phyloP scores from a whole-genome alignment of 106 monocot species.

The Allium cepa region DNA sequence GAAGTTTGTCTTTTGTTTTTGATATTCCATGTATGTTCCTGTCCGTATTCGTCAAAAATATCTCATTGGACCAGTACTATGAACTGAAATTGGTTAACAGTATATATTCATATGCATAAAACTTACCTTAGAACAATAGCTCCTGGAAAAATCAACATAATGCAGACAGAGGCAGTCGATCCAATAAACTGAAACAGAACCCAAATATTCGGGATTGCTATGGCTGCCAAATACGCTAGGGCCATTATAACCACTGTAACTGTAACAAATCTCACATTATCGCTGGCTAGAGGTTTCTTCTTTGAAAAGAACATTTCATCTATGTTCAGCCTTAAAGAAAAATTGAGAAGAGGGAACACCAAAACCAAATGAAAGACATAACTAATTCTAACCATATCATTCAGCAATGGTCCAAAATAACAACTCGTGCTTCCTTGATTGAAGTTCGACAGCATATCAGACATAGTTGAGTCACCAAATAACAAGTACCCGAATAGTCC shows the following conservation, averaged over 20 bases:
- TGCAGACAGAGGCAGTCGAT: conserved; percentile 71
- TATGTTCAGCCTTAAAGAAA: conserved; percentile 73
- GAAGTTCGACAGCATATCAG: conserved; percentile 82
- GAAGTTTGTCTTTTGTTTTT: conserved; percentile 36
- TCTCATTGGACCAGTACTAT: not conserved
- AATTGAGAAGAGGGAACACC: conserved; percentile 75
- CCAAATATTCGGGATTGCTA: conserved; percentile 86
- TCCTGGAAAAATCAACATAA: conserved; percentile 82
- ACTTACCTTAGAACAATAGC: conserved; percentile 74
- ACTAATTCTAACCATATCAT: conserved; percentile 71
- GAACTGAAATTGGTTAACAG: not conserved
- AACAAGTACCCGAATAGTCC: conserved; percentile 80
- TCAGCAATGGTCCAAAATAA: conserved; percentile 28
- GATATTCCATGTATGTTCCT: conserved; percentile 78
- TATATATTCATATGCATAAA: too few species aligned
- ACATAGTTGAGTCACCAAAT: conserved; percentile 81
- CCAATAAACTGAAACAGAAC: conserved; percentile 74
- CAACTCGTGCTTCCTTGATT: conserved; percentile 27
- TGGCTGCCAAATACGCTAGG: conserved; percentile 48
- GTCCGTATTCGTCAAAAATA: not conserved
- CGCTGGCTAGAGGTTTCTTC: conserved; percentile 13
- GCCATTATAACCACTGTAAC: conserved; percentile 43
- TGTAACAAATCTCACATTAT: conserved; percentile 33
- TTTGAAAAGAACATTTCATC: conserved; percentile 67
- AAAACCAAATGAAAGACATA: conserved; percentile 81